Base-by-base conservation (phyloP, 768 basidiomycete species). In the Flagelloscypha sp. region DNA sequence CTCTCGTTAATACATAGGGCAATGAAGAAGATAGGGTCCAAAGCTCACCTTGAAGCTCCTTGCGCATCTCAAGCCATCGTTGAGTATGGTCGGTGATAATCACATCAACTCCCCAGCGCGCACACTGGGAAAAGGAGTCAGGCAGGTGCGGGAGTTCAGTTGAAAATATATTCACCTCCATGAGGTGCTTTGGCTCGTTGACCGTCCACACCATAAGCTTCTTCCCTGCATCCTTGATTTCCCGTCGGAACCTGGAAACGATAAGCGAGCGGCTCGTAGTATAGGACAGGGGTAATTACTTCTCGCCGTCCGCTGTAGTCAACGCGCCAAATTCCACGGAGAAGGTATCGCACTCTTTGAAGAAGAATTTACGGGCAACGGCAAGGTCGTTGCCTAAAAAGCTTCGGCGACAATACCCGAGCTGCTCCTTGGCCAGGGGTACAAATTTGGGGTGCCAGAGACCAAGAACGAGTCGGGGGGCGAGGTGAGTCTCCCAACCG, bases 191-290 rank as follows among this genome's bases (percentile, higher is more conserved):
- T 7, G 78, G 78, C 30, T 80, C 71, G 51, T 99, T 99, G 18
- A 98, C 94, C 0, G 95, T 99, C 95, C 93, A 97, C 3, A 90
- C 88, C 74, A 93, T 82, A 37, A 98, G 47, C 46, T 70, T 70
- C 70, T 95, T 95, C 13, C 83, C 83, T 1, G 76, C 76, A 11
- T 53, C 64, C 53, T 79, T 78, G 62, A 88, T 92, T 46, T 92
- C 84, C 30, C 65, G 58, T 37, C 80, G 65, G 65, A 99, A 97
- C 63, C 93, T 74, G 47, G 24, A 21, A 36, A 31, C 35, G 16
- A 32, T 36, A 30, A 38, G 22, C 37, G 13, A 33, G 27, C 33
- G 16, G 6, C 15, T 21, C 24, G 16, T 15, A 3, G 15, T 22
- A n/a, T n/a, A n/a, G n/a, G n/a, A n/a, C n/a, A n/a, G n/a, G n/a